These are phyloP conservation scores for Boletus sp. DNA, from an alignment of 1,284 basidiomycete genomes.

Conservation along the genomic window DNA sequence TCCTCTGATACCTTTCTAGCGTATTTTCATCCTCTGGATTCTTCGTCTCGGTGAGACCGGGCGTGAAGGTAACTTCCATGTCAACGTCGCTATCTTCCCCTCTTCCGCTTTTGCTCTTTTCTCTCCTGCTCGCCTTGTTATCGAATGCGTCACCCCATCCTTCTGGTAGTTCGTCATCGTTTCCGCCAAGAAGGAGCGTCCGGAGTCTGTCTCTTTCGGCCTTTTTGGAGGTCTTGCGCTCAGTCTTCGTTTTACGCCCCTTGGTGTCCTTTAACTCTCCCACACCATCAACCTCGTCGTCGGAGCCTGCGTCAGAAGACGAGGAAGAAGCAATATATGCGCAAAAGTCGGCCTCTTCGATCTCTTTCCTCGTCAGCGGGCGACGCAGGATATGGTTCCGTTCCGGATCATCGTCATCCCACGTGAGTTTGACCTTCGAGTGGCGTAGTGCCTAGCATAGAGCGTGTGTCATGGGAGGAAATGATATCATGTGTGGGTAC, in stretches of 20 bases:
- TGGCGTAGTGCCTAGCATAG: conserved; percentile 85
- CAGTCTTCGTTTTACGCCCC: neutral
- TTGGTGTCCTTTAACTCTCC: neutral
- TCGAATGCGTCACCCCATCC: conserved; percentile 62
- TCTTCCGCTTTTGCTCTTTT: conserved; percentile 26
- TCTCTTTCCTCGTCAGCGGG: conserved; percentile 73
- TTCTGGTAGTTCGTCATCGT: conserved; percentile 64
- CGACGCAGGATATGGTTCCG: conserved; percentile 80
- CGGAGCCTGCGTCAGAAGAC: conserved; percentile 52
- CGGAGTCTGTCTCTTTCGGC: conserved; percentile 64
- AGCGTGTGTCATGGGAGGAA: neutral
- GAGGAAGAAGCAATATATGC: conserved; percentile 79
- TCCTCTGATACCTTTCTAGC: conserved; percentile 79
- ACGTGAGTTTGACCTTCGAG: conserved; percentile 96
- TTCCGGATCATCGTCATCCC: conserved; percentile 97
- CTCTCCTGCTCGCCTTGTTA: conserved; percentile 12
- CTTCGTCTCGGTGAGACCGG: conserved; percentile 63
- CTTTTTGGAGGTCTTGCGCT: conserved; percentile 38
- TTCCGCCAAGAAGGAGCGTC: conserved; percentile 63
- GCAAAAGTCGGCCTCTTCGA: conserved; percentile 85
- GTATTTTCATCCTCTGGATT: conserved; percentile 73
- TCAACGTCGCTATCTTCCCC: conserved; percentile 56
- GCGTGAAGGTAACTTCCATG: conserved; percentile 92
- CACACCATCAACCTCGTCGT: conserved; percentile 31
- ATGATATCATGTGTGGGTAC: conserved; percentile 25